phyloP scores from a whole-genome alignment of 768 basidiomycete species.

The Serendipita sp. region DNA sequence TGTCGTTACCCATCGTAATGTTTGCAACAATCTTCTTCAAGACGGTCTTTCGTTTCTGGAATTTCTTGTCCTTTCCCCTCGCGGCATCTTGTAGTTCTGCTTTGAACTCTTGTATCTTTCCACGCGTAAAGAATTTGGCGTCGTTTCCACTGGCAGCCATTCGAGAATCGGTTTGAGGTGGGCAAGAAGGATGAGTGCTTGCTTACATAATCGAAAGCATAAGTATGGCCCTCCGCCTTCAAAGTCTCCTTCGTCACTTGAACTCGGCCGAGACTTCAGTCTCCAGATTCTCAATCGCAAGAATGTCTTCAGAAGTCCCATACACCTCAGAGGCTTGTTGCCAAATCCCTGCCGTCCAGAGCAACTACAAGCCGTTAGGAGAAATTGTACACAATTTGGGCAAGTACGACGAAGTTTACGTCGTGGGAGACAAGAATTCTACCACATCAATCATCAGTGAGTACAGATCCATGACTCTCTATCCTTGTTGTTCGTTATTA shows the following conservation, averaged over 20 bases:
- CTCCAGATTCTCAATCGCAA: not conserved
- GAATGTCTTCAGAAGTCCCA: not conserved
- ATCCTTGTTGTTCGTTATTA: not conserved
- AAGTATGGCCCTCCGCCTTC: not conserved
- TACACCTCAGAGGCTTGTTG: slow-evolving; percentile 27
- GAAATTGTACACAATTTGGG: slow-evolving; percentile 31
- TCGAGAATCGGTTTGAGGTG: not conserved
- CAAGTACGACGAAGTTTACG: slow-evolving; percentile 27
- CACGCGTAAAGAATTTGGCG: slow-evolving; percentile 82
- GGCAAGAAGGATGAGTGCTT: not conserved
- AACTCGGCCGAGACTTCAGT: not conserved
- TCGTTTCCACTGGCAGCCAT: slow-evolving; percentile 41
- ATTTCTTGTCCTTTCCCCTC: slow-evolving; percentile 88
- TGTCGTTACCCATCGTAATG: slow-evolving; percentile 99
- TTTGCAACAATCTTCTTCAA: slow-evolving; percentile 97
- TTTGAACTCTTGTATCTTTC: slow-evolving; percentile 87
- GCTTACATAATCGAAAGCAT: too few species aligned
- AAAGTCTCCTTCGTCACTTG: not conserved
- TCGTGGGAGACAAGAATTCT: slow-evolving; percentile 25
- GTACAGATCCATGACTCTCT: slow-evolving; percentile 26
- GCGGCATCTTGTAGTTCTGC: slow-evolving; percentile 83
- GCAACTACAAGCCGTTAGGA: slow-evolving; percentile 38
- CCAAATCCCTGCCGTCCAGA: slow-evolving; percentile 38
- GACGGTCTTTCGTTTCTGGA: slow-evolving; percentile 77
- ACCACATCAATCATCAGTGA: slow-evolving; percentile 41